Evolutionary conservation across 192 early-diverging fungal species (phyloP).

Genomic region (Backusella sp.): DNA sequence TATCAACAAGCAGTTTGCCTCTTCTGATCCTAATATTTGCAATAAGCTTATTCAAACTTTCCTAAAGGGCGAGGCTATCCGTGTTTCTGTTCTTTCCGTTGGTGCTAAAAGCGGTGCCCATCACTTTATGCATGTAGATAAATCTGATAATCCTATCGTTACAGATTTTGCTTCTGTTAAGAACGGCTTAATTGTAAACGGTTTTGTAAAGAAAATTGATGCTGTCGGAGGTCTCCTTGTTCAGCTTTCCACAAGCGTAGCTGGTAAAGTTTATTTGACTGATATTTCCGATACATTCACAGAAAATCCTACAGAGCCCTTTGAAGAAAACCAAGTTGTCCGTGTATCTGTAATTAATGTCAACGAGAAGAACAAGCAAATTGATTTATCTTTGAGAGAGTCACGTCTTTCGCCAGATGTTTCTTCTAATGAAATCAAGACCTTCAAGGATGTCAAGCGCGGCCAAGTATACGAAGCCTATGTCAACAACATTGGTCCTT

Average conservation of each 20-base stretch:
- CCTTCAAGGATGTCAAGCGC: constrained; percentile 50
- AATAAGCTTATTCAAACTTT: constrained; percentile 24
- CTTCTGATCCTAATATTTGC: constrained; percentile 20
- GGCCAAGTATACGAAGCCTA: constrained; percentile 74
- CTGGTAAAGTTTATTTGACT: constrained; percentile 61
- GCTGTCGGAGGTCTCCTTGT: constrained; percentile 50
- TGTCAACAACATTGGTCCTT: constrained; percentile 68
- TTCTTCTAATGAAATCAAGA: constrained; percentile 45
- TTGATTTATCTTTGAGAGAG: constrained; percentile 64
- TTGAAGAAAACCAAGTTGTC: constrained; percentile 66
- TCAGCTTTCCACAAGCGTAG: constrained; percentile 49
- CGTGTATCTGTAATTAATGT: constrained; percentile 70
- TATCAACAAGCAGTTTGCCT: constrained; percentile 30
- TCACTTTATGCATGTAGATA: constrained; percentile 20
- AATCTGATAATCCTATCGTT: constrained; percentile 16
- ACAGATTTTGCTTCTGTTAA: constrained; percentile 45
- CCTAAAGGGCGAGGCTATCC: constrained; percentile 28
- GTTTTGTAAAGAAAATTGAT: constrained; percentile 53
- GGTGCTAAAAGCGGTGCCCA: constrained; percentile 16
- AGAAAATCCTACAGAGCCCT: constrained; percentile 49
- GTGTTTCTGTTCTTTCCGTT: constrained; percentile 24
- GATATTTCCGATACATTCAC: constrained; percentile 52
- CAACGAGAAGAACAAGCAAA: constrained; percentile 49
- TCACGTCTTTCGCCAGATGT: constrained; percentile 49
- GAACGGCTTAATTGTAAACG: constrained; percentile 54